Evolutionary conservation across 495 filamentous ascomycete species (phyloP).

Genomic region (Hypoxylon fuscum): DNA sequence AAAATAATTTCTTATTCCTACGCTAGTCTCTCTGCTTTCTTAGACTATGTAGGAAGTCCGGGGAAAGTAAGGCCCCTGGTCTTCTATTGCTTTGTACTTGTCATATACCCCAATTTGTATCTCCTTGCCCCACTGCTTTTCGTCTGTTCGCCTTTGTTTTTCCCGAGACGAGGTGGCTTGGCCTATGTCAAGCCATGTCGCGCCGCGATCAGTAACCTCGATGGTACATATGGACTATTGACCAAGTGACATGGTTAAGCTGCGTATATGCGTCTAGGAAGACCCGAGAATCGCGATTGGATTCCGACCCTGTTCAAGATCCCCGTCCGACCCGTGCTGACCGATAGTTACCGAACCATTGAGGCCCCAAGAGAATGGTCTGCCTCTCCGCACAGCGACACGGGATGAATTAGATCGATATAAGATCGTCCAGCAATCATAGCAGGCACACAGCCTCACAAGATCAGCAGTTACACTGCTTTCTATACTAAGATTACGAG

Average conservation of each 20-base stretch:
- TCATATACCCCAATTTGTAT: not conserved
- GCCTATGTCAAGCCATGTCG: slow-evolving; percentile 10
- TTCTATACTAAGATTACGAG: slow-evolving; percentile 9
- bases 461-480: slow-evolving; percentile 30
- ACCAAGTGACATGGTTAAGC: slow-evolving; percentile 1
- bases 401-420: slow-evolving; percentile 10
- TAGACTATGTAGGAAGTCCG: slow-evolving; percentile 36
- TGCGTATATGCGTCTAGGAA: not conserved
- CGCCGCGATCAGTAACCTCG: slow-evolving; percentile 11
- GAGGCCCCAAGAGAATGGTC: slow-evolving; percentile 8
- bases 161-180: slow-evolving; percentile 20
- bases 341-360: slow-evolving; percentile 16
- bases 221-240: slow-evolving; percentile 4
- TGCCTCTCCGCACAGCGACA: slow-evolving; percentile 5
- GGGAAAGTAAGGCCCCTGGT: slow-evolving; percentile 2
- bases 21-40: slow-evolving; percentile 16
- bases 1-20: slow-evolving; percentile 23
- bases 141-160: slow-evolving; percentile 29
- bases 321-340: slow-evolving; percentile 8
- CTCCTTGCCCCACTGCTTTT: too few species aligned
- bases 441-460: slow-evolving; percentile 22
- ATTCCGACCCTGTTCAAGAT: slow-evolving; percentile 15
- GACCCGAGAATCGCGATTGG: slow-evolving; percentile 21
- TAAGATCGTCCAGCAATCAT: slow-evolving; percentile 21
- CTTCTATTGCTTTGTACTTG: too few species aligned